Conservation (phyloP, 2,329 filamentous ascomycete genomes). For the Fusarium sp. region DNA sequence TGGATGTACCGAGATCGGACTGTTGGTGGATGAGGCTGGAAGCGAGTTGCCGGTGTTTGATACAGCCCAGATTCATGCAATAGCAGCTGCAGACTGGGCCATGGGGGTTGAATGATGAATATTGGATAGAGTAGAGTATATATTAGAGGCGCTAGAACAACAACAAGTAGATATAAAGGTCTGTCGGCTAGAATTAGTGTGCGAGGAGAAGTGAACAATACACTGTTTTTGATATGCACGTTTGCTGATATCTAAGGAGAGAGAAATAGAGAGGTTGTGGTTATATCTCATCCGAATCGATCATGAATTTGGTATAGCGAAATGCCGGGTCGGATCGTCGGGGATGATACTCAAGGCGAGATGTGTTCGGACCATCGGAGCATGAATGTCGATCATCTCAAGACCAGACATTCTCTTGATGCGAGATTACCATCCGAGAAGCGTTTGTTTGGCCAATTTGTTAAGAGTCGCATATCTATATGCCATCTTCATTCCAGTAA, state of each 20-base stretch:
- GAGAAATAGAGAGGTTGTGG: background rate
- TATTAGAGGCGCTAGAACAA: background rate
- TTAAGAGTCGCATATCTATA: background rate
- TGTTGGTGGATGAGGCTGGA: slow-evolving; percentile 22
- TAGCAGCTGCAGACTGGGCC: slow-evolving; percentile 41
- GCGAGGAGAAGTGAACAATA: background rate
- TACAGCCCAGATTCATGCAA: slow-evolving; percentile 39
- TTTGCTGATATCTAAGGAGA: background rate
- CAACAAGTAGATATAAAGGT: background rate
- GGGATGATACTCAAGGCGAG: background rate
- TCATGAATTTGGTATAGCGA: background rate
- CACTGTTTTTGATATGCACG: background rate
- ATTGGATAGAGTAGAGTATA: background rate
- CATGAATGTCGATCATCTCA: background rate
- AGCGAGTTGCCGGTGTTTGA: slow-evolving; percentile 39
- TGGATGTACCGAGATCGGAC: slow-evolving; percentile 43
- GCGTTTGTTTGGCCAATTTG: background rate
- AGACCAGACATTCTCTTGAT: background rate
- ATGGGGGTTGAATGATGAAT: slow-evolving; percentile 11
- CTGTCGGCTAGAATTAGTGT: background rate
- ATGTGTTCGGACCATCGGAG: background rate
- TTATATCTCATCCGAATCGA: background rate
- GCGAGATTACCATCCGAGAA: background rate
- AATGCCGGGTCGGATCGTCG: background rate
- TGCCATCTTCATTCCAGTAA: background rate